Conservation (phyloP, 176 grass and related monocot genomes). For the Oryza officinalis region DNA sequence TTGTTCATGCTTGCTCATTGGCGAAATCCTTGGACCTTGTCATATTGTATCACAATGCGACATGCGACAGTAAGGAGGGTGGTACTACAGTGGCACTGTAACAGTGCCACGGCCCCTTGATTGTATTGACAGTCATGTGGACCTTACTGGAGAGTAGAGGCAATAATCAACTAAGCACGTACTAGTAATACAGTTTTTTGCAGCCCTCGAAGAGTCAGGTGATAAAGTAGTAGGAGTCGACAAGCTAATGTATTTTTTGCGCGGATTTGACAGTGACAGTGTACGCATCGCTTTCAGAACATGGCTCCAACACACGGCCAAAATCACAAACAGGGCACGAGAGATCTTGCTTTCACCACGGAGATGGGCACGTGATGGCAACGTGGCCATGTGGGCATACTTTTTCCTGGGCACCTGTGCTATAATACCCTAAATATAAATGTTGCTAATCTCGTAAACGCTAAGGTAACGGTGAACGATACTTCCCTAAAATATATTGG, state of each 20-base stretch:
- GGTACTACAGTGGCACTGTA: not conserved
- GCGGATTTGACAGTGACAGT: conserved; percentile 26
- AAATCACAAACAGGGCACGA: conserved; percentile 8
- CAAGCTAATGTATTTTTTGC: not conserved
- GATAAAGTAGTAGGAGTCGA: conserved; percentile 5
- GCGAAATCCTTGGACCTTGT: not conserved
- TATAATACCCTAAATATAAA: not conserved
- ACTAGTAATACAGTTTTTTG: not conserved
- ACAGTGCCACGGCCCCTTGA: not conserved
- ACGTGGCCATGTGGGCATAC: conserved; percentile 5
- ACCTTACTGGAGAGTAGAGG: not conserved
- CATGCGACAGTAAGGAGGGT: not conserved
- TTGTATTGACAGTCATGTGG: not conserved
- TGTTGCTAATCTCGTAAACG: not conserved
- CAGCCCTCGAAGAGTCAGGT: not conserved
- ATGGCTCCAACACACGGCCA: conserved; percentile 5
- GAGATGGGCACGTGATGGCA: conserved; percentile 27
- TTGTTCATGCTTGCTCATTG: not conserved
- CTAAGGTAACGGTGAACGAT: not conserved
- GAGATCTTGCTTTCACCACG: conserved; percentile 14
- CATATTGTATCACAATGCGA: not conserved
- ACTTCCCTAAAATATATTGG: not conserved
- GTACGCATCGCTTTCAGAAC: conserved; percentile 27
- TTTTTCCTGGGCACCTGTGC: not conserved
- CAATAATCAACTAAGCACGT: not conserved